A percentile compares a stretch with the other conserved stretches of the same genome.
phyloP scores from a whole-genome alignment of 176 grass and related monocot genomes.

The Carex cristatella region DNA sequence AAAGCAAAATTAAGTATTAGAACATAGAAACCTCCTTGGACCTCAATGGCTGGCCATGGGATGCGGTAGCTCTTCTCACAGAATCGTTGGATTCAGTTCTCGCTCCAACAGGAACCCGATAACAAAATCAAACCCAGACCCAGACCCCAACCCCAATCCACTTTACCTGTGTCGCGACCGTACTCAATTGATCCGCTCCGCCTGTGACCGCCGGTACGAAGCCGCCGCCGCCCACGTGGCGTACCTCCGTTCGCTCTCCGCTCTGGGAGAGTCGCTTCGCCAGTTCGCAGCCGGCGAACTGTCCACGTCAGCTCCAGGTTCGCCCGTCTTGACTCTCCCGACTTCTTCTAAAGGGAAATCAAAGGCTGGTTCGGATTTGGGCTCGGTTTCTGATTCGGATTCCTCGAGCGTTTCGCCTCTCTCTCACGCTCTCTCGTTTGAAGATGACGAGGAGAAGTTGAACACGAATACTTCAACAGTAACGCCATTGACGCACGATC shows the following conservation, averaged over 20 bases:
- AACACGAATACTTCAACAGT: conserved; percentile 11
- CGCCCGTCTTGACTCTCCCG: conserved; percentile 71
- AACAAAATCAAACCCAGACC: not conserved
- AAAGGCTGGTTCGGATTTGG: not conserved
- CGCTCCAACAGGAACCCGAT: not conserved
- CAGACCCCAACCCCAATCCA: conserved; percentile 25
- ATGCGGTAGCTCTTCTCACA: conserved; percentile 37
- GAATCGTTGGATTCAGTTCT: conserved; percentile 11
- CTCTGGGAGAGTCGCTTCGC: conserved; percentile 53
- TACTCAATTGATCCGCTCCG: conserved; percentile 48
- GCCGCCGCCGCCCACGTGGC: conserved; percentile 67
- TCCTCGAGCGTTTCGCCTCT: conserved; percentile 71
- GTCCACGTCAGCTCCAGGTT: conserved; percentile 28
- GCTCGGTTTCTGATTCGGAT: conserved; percentile 30
- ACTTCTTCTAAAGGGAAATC: conserved; percentile 47
- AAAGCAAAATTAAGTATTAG: not conserved
- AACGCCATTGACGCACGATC: conserved; percentile 17
- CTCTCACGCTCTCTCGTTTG: conserved; percentile 64
- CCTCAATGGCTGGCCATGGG: conserved; percentile 55
- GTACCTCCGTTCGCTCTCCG: conserved; percentile 55
- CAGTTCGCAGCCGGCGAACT: conserved; percentile 62
- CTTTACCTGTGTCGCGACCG: conserved; percentile 58
- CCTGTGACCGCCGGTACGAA: conserved; percentile 41
- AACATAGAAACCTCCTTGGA: conserved; percentile 8
- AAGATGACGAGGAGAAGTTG: conserved; percentile 20